Base-by-base conservation (phyloP, 2,329 filamentous ascomycete species). In the Pseudocercospora cruenta region DNA sequence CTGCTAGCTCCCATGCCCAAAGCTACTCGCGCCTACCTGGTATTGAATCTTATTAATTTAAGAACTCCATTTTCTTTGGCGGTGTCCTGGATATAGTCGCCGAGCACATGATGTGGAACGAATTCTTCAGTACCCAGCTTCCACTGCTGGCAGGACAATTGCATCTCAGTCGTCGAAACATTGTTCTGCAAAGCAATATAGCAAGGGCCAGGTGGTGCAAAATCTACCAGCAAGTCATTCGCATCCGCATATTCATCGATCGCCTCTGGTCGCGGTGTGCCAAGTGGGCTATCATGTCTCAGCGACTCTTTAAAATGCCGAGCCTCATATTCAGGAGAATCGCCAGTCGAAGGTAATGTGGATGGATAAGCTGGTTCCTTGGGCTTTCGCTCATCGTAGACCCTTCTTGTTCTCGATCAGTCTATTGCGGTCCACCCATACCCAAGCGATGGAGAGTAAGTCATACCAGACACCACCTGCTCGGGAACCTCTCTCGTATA, bases 41-140 rank as follows among this genome's bases (percentile, higher is more conserved):
- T 90, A 53, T 88, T 79, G 70, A 86, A 90, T 0, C 78, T 72
- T 0, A 86, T 87, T 8, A 81, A 72, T 0, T 79, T 74, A 2
- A 86, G 75, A 0, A 90, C 83, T 0, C 83, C 84, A 1, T 83
- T 81, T 1, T 81, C 76, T 0, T 69, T 68, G 0, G 88, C 84
- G 0, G 88, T 84, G n/a, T 84, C 81, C 66, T 88, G 85, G 4
- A 91, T 84, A 70, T 91, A 91, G 1, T 83, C 78, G 36, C 84
- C 83, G 8, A 91, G 77, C 0, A 84, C 80, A 16, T 78, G 72
- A 65, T 91, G 89, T 1, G 79, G 83, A 4, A 89, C 85, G 66
- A 86, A 86, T 16, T 87, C 85, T 2, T 83, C 83, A 0, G 87
- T 90, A 0, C 84, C 86, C 5, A 82, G 76, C 0, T 88, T 87